Percentiles rank a stretch among this genome's conserved stretches.
Evolutionary conservation across 73 alveolate species (phyloP).

Genomic region (Paramecium primaurelia): DNA sequence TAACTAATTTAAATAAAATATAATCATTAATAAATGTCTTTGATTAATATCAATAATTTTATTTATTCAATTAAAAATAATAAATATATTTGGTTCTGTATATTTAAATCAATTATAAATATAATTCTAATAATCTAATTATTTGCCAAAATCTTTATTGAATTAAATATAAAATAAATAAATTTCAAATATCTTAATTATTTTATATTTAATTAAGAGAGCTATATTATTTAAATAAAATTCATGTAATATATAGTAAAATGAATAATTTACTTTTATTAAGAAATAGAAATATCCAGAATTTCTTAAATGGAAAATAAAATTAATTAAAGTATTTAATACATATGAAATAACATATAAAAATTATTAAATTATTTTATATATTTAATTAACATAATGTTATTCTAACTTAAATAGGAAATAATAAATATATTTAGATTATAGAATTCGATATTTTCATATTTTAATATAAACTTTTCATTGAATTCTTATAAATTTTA

Average conservation of each 20-base stretch:
- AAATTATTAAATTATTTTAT: not conserved
- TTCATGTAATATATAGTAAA: too few species aligned
- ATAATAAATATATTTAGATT: not conserved
- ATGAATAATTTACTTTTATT: not conserved
- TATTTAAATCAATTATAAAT: too few species aligned
- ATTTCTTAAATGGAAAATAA: not conserved
- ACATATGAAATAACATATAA: not conserved
- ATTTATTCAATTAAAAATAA: not conserved
- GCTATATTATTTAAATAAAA: too few species aligned
- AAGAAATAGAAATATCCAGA: not conserved
- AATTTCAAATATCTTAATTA: too few species aligned
- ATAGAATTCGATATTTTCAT: not conserved
- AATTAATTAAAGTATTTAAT: not conserved
- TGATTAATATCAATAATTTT: not conserved
- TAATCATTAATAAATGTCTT: not conserved
- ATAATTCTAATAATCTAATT: too few species aligned
- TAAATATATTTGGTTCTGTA: too few species aligned
- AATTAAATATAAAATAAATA: too few species aligned
- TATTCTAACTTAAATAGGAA: not conserved
- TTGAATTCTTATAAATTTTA: not conserved
- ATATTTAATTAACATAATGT: not conserved
- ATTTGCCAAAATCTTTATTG: too few species aligned
- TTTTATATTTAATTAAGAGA: too few species aligned
- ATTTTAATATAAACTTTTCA: not conserved
- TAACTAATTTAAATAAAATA: not conserved